A percentile compares a stretch with the other conserved stretches of the same genome.
phyloP scores from a whole-genome alignment of 176 grass and related monocot genomes.

The Cenchrus fungigraminus region DNA sequence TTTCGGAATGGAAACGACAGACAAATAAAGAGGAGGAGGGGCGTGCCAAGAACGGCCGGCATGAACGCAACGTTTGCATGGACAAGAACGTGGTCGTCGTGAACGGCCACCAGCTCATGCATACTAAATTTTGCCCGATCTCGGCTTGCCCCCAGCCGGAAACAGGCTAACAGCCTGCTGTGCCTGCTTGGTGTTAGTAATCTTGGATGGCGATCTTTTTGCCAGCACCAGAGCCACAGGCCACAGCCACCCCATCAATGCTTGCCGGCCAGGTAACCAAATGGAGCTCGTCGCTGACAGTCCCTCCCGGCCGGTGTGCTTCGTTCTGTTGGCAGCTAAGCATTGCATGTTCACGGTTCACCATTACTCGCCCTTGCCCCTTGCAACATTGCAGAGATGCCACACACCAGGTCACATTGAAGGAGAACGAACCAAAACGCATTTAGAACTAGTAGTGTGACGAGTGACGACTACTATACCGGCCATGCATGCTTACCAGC shows the following conservation, averaged over 20 bases:
- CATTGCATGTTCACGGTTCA: not conserved
- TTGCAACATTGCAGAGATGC: not conserved
- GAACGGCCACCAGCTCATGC: constrained; percentile 21
- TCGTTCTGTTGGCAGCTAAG: not conserved
- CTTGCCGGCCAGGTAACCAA: not conserved
- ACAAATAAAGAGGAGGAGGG: not conserved
- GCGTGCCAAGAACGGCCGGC: not conserved
- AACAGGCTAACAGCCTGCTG: constrained; percentile 22
- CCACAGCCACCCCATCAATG: not conserved
- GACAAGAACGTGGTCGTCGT: not conserved
- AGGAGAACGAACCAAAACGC: constrained; percentile 13
- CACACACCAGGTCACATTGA: not conserved
- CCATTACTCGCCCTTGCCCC: not conserved
- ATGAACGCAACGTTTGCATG: not conserved
- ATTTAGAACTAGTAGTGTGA: not conserved
- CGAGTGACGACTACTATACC: not conserved
- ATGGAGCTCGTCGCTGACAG: constrained; percentile 4
- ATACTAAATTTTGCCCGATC: constrained; percentile 28
- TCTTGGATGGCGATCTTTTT: too few relatives aligned
- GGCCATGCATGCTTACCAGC: not conserved
- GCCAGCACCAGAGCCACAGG: not conserved
- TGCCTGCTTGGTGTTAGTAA: not conserved
- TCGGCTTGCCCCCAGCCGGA: not conserved
- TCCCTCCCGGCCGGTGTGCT: not conserved
- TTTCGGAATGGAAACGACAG: not conserved